Evolutionary conservation across 169 alveolate genomes (phyloP).

Genomic region (Amoebophrya sp.): DNA sequence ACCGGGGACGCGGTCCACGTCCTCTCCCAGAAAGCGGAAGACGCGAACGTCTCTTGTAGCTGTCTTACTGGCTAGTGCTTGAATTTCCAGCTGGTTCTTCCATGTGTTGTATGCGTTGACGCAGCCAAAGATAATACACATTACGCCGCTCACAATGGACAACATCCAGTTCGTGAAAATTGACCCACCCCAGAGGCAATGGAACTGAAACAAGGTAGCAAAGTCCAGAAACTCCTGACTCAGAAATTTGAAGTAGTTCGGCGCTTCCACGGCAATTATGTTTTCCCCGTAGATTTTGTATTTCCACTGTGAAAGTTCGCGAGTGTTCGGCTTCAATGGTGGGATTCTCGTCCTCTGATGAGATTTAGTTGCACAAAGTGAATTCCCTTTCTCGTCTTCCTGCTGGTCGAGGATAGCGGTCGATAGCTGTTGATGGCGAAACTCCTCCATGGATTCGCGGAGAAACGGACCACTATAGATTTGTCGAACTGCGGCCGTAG

Average conservation of each 20-base stretch:
- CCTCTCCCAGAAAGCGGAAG: background rate
- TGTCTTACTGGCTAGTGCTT: background rate
- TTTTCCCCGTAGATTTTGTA: background rate
- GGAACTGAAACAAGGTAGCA: background rate
- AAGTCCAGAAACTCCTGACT: background rate
- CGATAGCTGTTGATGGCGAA: too few species aligned
- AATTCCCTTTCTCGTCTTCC: too few species aligned
- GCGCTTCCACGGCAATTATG: background rate
- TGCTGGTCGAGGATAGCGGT: too few species aligned
- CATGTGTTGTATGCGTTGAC: background rate
- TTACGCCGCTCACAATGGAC: background rate
- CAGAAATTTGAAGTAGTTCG: background rate
- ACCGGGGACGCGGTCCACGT: background rate
- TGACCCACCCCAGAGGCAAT: background rate
- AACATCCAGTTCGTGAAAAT: background rate
- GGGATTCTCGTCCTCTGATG: too few species aligned
- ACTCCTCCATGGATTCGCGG: too few species aligned
- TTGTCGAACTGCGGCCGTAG: background rate
- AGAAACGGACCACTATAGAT: too few species aligned
- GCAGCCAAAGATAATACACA: background rate
- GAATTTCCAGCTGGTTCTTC: background rate
- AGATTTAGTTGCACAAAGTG: too few species aligned
- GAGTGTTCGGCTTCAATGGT: background rate
- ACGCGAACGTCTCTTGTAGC: background rate
- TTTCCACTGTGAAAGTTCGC: background rate